Base-by-base conservation (phyloP, 2,329 filamentous ascomycete genomes). In the Furcasterigmium furcatum region DNA sequence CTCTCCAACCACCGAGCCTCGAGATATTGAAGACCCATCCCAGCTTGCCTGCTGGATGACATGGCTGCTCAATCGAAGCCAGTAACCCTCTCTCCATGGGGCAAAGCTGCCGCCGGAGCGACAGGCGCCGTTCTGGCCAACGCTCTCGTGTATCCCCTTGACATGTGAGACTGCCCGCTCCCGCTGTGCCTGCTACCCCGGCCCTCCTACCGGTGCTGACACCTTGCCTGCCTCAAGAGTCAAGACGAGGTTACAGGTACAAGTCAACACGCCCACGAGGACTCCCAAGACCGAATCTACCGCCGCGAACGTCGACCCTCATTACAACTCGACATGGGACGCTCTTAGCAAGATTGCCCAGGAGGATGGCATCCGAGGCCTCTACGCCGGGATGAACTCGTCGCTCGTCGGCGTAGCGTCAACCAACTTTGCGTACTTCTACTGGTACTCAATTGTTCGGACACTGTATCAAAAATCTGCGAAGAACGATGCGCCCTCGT, bases 351-450 rank as follows among this genome's bases (percentile, higher is more conserved):
- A 90, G 62, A 97, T 99, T 54, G 68, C 88, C 29, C 79, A 84
- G 46, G 83, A 81, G 44, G 94, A 99, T 55, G 94, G 94, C 25
- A 46, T 94, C 9, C 59, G 73, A 39, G 94, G 94, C 7, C 80
- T 99, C 8, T 99, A 99, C 60, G 83, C 88, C 43, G 94, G 94
- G 49, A 91, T 99, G 64, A 78, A 82, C 49, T 91, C 92, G 42
- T 84, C 91, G 5, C 74, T 99, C 16, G 72, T 97, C 43, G 94
- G 94, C 44, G 94, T 99, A 29, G 92, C 91, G 2, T 96, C 91
- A 21, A 97, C 92, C 43, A 99, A 99, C 68, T 99, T 99, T 64
- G 94, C 94, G 58, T 99, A 99, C 71, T 99, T 99, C 66, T 99
- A 99, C 73, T 97, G 92, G 91, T 97, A 97, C 66, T 92, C 90